Conservation (phyloP, 176 grass and related monocot species). For the Rhynchospora pubera region DNA sequence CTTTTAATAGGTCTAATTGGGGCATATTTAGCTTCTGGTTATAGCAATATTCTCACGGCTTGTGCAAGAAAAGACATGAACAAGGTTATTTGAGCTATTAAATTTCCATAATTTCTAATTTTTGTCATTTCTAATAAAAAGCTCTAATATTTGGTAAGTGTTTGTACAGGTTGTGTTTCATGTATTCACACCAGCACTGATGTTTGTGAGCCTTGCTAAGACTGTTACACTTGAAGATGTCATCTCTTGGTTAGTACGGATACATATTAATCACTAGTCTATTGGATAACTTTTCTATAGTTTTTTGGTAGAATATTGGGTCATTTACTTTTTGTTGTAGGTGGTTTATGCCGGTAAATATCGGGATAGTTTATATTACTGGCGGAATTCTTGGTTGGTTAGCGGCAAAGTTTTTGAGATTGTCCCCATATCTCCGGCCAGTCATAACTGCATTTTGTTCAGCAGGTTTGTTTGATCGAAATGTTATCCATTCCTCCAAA, state of each 20-base stretch:
- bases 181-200: conserved; percentile 70
- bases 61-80: conserved; percentile 72
- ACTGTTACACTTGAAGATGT: conserved; percentile 63
- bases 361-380: conserved; percentile 52
- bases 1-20: conserved; percentile 74
- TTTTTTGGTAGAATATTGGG: background rate
- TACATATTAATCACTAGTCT: background rate
- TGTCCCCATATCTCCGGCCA: conserved; percentile 44
- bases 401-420: conserved; percentile 46
- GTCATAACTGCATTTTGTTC: conserved; percentile 64
- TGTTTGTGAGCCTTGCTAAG: conserved; percentile 67
- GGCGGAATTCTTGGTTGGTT: conserved; percentile 73
- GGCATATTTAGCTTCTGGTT: conserved; percentile 56
- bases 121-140: background rate
- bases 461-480: conserved; percentile 35
- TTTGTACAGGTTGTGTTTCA: conserved; percentile 65
- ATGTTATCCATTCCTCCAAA: background rate
- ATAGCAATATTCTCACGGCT: conserved; percentile 55
- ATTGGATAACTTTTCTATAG: background rate
- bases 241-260: conserved; percentile 65
- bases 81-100: conserved; percentile 40
- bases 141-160: background rate
- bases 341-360: conserved; percentile 98
- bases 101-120: background rate
- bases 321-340: conserved; percentile 26